phyloP scores from a whole-genome alignment of 75 land plant genomes.

The Sequoiadendron giganteum region DNA sequence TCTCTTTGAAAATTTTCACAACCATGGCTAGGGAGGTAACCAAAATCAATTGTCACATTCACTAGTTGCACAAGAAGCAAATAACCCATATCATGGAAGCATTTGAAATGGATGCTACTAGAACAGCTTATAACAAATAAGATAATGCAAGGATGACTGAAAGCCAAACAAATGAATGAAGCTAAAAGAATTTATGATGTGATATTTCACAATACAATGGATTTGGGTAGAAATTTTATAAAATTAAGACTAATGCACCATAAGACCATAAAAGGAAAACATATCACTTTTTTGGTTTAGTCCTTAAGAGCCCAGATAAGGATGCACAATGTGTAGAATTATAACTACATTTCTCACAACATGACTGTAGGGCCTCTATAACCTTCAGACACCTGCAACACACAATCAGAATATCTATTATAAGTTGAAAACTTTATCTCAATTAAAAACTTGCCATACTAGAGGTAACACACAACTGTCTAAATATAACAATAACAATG shows the following conservation, averaged over 20 bases:
- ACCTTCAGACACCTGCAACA: constrained; percentile 42
- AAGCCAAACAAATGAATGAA: neutral
- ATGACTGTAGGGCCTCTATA: constrained; percentile 48
- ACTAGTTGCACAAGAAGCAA: neutral
- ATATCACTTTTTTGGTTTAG: constrained; percentile 21
- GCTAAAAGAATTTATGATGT: neutral
- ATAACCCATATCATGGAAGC: neutral
- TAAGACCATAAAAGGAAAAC: neutral
- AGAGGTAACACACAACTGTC: neutral
- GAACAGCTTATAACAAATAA: neutral
- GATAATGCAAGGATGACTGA: neutral
- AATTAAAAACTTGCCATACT: neutral
- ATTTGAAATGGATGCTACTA: neutral
- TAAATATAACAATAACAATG: neutral
- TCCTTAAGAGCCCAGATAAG: constrained; percentile 52
- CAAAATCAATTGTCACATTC: neutral
- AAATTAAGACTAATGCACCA: neutral
- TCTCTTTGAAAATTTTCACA: neutral
- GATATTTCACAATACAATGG: neutral
- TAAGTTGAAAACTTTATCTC: neutral
- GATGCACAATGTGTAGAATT: constrained; percentile 69
- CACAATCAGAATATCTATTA: neutral
- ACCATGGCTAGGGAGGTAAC: neutral
- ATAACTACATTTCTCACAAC: constrained; percentile 60
- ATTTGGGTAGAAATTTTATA: neutral